phyloP scores from a whole-genome alignment of 2,329 filamentous ascomycete species.

The Exophiala viscosa region DNA sequence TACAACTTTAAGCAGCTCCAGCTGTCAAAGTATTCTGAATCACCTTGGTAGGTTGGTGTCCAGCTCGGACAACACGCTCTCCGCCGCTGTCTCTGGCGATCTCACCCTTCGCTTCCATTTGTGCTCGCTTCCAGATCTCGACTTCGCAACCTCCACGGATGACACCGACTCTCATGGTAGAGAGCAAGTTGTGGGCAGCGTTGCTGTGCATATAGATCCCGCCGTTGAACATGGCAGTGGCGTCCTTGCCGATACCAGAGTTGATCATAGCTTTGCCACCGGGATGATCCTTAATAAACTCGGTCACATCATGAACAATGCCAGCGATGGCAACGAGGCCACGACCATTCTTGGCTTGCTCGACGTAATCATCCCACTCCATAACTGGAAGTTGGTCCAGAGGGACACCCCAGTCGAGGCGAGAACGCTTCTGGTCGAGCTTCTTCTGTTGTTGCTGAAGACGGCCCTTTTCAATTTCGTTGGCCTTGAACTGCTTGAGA shows the following conservation, averaged over 20 bases:
- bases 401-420: conserved; percentile 80
- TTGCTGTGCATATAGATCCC: conserved; percentile 89
- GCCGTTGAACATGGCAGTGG: conserved; percentile 86
- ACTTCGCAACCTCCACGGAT: conserved; percentile 84
- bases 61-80: conserved; percentile 79
- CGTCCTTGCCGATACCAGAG: conserved; percentile 79
- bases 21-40: conserved; percentile 75
- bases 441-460: conserved; percentile 90
- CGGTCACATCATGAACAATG: conserved; percentile 78
- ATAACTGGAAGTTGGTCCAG: conserved; percentile 82
- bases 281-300: conserved; percentile 87
- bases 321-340: conserved; percentile 74
- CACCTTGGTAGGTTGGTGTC: conserved; percentile 79
- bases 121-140: conserved; percentile 86
- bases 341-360: conserved; percentile 72
- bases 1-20: conserved; percentile 64
- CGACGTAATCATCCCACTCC: conserved; percentile 81
- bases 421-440: conserved; percentile 78
- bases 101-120: conserved; percentile 68
- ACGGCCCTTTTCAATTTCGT: conserved; percentile 89
- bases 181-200: conserved; percentile 82
- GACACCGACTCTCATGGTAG: conserved; percentile 82
- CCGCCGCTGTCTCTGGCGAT: conserved; percentile 77
- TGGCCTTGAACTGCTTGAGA: conserved; percentile 84
- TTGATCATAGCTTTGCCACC: conserved; percentile 83